These are phyloP conservation scores for Aspergillus campestris DNA, from an alignment of 495 filamentous ascomycete species.

Conservation along the genomic window DNA sequence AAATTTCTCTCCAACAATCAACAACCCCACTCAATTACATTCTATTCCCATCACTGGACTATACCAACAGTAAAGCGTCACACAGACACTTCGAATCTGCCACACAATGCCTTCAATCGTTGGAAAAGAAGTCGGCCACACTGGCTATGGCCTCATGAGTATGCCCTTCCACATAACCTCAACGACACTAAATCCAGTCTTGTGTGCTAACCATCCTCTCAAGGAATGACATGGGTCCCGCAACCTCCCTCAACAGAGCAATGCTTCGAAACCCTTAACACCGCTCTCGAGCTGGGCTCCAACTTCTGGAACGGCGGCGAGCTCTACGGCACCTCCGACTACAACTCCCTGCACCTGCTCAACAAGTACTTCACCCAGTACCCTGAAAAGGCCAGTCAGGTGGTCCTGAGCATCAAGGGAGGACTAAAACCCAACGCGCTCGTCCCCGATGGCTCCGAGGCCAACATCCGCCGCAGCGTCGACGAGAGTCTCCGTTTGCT, in stretches of 20 bases:
- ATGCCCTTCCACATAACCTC: slow-evolving; percentile 2
- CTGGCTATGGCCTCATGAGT: slow-evolving; percentile 43
- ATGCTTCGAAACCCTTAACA: slow-evolving; percentile 59
- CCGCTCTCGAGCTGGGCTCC: slow-evolving; percentile 55
- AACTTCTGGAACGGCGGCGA: slow-evolving; percentile 79
- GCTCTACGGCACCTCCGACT: slow-evolving; percentile 64
- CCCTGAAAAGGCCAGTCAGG: slow-evolving; percentile 51
- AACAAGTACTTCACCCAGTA: slow-evolving; percentile 52
- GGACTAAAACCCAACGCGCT: slow-evolving; percentile 27
- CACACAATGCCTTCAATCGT: slow-evolving; percentile 33
- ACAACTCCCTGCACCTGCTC: slow-evolving; percentile 55
- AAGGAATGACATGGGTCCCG: slow-evolving; percentile 69
- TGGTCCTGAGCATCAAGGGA: slow-evolving; percentile 56
- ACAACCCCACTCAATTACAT: not conserved
- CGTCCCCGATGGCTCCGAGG: slow-evolving; percentile 49
- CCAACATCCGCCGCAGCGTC: slow-evolving; percentile 54
- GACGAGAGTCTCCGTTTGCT: slow-evolving; percentile 52
- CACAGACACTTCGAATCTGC: not conserved
- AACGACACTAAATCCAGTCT: not conserved
- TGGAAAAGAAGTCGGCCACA: slow-evolving; percentile 38
- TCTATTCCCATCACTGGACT: too few species aligned
- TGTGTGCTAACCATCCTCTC: not conserved
- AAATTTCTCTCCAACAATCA: not conserved
- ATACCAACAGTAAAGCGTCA: too few species aligned
- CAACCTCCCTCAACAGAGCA: slow-evolving; percentile 48